A percentile compares a stretch with the other conserved stretches of the same genome.
Conservation (phyloP, 106 monocot species). For the Phalaenopsis equestris region DNA sequence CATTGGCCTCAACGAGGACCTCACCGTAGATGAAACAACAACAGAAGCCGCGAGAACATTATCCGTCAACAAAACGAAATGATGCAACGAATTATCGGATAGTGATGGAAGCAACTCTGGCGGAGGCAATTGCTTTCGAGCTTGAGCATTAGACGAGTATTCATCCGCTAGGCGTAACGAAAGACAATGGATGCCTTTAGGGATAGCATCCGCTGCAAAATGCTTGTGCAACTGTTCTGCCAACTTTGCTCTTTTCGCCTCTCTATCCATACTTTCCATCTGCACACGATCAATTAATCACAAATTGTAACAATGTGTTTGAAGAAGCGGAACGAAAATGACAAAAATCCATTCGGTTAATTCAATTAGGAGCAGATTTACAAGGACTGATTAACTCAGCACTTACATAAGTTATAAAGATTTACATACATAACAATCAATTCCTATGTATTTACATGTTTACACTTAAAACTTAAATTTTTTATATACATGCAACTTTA, state of each 20-base stretch:
- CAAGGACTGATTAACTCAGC: not conserved
- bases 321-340: not conserved
- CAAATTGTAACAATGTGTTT: not conserved
- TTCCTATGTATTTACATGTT: too few species aligned
- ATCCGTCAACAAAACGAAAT: conserved; percentile 74
- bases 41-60: conserved; percentile 91
- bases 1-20: conserved; percentile 52
- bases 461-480: too few species aligned
- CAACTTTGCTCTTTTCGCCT: conserved; percentile 58
- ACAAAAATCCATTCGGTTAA: too few species aligned
- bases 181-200: conserved; percentile 90
- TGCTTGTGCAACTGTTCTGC: conserved; percentile 84
- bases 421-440: too few species aligned
- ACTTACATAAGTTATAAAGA: too few species aligned
- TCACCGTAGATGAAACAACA: conserved; percentile 63
- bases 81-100: conserved; percentile 62
- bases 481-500: too few species aligned
- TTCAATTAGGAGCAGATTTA: not conserved
- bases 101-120: conserved; percentile 71
- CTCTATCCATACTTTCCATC: conserved; percentile 79
- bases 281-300: conserved; percentile 4
- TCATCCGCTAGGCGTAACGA: conserved; percentile 81
- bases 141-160: conserved; percentile 94
- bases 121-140: conserved; percentile 75
- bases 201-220: conserved; percentile 86